Base-by-base conservation (phyloP, 2,329 filamentous ascomycete species). In the Aureobasidium sp. region DNA sequence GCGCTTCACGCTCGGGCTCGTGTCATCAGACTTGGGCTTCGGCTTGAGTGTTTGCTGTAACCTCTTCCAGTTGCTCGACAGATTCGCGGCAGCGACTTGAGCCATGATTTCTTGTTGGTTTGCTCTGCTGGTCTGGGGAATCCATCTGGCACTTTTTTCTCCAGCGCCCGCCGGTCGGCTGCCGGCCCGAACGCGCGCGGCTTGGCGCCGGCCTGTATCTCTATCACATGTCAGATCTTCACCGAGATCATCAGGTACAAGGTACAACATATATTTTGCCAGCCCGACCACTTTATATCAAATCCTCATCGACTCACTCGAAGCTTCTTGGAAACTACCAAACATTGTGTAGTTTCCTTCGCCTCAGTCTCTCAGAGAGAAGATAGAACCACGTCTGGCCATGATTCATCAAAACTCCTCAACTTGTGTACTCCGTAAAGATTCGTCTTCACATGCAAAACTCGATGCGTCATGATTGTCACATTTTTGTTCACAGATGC, bases 11-110 rank as follows among this genome's bases (percentile, higher is more conserved):
- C 64, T 67, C 69, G 69, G 65, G 63, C 57, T 61, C 42, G 41
- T 9, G 41, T 59, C 63, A 66, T 63, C 42, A 5, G 52, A 11
- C 25, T 63, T 62, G 10, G 61, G 47, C 47, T 69, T 68, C 36
- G 76, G 63, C 63, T 73, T 66, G 58, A 74, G 75, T 68, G 81
- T 81, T 66, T 83, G 82, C 75, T 91, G 88, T 60, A 92, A 79
- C 75, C 83, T 87, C 75, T 90, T 91, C 89, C 89, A 92, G 72
- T 92, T 92, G 70, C 77, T 79, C 66, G 77, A 78, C 52, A 79
- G 69, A 59, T 72, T 71, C 27, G 58, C 67, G 54, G 74, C 55
- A 25, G 65, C 66, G 27, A 69, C 44, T 32, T 37, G 37, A 32
- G 54, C 42, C 54, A 59, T 59, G n/a, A 32, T 34, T 52, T 39